Percentiles rank a stretch among this genome's conserved stretches.
Evolutionary conservation across 306 rosid species (phyloP).

Genomic region (Sindora glabra): DNA sequence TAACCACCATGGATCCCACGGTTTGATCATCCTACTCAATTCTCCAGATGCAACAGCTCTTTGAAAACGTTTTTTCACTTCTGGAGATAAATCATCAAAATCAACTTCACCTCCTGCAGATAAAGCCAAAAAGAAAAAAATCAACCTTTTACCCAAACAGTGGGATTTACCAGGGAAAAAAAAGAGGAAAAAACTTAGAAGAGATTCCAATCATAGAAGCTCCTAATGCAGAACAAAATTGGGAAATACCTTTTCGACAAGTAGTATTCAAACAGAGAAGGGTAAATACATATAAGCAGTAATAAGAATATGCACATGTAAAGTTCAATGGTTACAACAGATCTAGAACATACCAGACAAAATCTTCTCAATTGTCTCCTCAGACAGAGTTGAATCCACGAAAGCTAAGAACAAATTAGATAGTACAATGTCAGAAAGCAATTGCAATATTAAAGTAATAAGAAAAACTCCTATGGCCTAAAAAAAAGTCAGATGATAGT

Average conservation of each 20-base stretch:
- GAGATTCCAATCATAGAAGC: background rate
- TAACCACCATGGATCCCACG: constrained; percentile 99
- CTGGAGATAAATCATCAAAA: constrained; percentile 67
- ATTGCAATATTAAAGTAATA: too few species aligned
- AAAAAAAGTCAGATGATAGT: too few species aligned
- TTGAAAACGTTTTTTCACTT: constrained; percentile 72
- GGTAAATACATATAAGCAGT: background rate
- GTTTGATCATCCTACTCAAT: constrained; percentile 79
- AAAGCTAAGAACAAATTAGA: constrained; percentile 22
- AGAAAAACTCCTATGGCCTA: too few species aligned
- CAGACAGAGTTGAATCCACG: constrained; percentile 54
- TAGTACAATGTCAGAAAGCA: too few species aligned
- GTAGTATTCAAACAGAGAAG: background rate
- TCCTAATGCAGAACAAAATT: background rate
- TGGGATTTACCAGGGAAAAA: background rate
- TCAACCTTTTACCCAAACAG: constrained; percentile 16
- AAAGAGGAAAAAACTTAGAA: background rate
- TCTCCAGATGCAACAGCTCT: constrained; percentile 85
- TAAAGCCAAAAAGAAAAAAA: background rate
- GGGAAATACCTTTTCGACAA: background rate
- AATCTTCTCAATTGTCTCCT: constrained; percentile 50
- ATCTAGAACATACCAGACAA: constrained; percentile 55
- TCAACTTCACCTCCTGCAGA: constrained; percentile 60
- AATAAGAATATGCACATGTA: background rate
- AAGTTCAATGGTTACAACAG: too few species aligned